phyloP scores from a whole-genome alignment of 176 grass and related monocot species.

The Zea luxurians region DNA sequence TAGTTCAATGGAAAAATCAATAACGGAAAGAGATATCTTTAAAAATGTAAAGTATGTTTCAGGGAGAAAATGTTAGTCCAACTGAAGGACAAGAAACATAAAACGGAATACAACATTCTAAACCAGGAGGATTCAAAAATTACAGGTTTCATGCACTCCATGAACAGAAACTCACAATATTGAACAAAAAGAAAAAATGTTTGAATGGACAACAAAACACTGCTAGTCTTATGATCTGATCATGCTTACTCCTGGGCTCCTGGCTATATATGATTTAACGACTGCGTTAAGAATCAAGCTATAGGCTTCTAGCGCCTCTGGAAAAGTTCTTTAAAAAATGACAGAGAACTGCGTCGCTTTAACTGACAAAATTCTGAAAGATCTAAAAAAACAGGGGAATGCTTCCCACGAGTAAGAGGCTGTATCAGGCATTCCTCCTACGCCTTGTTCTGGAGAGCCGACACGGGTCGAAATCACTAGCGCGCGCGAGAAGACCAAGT shows the following conservation, averaged over 20 bases:
- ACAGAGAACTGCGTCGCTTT: neutral
- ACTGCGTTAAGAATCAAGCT: neutral
- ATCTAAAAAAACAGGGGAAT: neutral
- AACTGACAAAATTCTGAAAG: neutral
- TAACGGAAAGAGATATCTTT: neutral
- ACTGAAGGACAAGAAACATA: neutral
- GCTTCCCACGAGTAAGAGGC: neutral
- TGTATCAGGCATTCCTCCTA: neutral
- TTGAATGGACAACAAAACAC: neutral
- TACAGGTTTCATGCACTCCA: neutral
- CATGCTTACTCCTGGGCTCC: neutral
- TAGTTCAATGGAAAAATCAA: neutral
- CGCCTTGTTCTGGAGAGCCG: neutral
- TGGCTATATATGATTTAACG: neutral
- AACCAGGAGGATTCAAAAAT: neutral
- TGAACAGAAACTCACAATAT: neutral
- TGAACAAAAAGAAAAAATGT: neutral
- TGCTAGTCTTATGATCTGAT: neutral
- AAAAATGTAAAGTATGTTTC: slow-evolving; percentile 1
- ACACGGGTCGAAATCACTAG: neutral
- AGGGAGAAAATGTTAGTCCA: neutral
- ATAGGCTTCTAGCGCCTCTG: neutral
- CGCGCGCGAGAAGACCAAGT: neutral
- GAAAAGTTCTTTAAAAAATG: neutral
- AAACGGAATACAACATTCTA: neutral